Evolutionary conservation across 192 early-diverging fungal genomes (phyloP), one percentile per base, ranked within the genome.

Genomic region (Funneliformis geosporum): DNA sequence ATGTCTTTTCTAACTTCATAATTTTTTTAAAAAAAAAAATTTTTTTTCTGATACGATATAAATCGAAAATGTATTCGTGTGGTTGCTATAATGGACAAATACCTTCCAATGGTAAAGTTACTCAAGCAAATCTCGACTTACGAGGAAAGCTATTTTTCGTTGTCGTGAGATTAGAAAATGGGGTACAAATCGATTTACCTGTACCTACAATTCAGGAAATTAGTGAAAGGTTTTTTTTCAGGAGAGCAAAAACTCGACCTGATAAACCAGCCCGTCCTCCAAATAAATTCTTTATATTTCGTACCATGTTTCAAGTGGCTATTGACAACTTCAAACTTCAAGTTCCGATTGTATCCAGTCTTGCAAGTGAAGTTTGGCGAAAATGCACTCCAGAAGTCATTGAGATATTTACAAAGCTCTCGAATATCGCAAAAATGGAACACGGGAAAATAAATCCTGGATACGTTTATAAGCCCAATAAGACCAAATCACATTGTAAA

Each of bases 231-330:
- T 78, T 78, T 78, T 78, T 78, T 23, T 78, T 67, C 47, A 59
- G 40, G 28, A 78, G 50, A 46, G 76, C 76, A 59, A 78, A 78
- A 78, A 67, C 76, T 59, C 47, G 18, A 55, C 67, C 76, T 16
- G 76, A 78, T n/a, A 78, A 55, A 78, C 76, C 76, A 0, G 76
- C 76, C n/a, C 16, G 76, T 7, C 76, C 76, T 28, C 76, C 76
- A 44, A 78, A 78, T 50, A 78, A 78, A 55, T 78, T 78, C 25
- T 78, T 78, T 55, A 78, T 78, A 6, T 78, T 78, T 46, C 76
- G 76, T 46, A 68, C 76, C 5, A 78, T 78, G 61, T 68, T 78
- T 38, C 76, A 78, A 59, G 76, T 23, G 7, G 40, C 64, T 14
- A 38, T 78, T 1, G 61, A 68, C 33, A 68, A 64, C 25, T 78